Evolutionary conservation across 2,329 filamentous ascomycete genomes (phyloP).

Genomic region (Alternaria postmessia): DNA sequence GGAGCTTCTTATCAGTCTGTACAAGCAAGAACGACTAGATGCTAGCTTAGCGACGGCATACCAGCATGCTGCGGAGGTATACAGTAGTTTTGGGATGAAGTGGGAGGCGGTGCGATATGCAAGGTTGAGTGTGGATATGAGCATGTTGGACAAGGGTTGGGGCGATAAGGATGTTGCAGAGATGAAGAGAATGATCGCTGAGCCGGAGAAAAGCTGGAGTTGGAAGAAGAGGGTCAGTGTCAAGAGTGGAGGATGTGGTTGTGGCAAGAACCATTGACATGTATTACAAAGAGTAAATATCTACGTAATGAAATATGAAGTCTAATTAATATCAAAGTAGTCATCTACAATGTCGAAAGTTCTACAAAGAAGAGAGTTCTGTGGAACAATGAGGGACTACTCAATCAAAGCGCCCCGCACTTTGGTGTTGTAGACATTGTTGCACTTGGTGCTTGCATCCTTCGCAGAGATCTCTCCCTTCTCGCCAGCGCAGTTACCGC

Average conservation of each 20-base stretch:
- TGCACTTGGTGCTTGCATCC: constrained; percentile 32
- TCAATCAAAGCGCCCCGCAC: constrained; percentile 1
- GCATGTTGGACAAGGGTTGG: constrained; percentile 44
- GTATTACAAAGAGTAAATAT: not conserved
- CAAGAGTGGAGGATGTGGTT: constrained; percentile 28
- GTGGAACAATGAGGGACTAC: not conserved
- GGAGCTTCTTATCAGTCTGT: constrained; percentile 47
- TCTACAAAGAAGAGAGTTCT: not conserved
- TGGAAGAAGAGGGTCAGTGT: constrained; percentile 44
- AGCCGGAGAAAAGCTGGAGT: constrained; percentile 43
- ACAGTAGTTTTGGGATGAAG: constrained; percentile 46
- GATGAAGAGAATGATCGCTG: constrained; percentile 39
- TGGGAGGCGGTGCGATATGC: constrained; percentile 45
- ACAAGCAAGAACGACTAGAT: constrained; percentile 49
- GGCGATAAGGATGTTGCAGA: constrained; percentile 34
- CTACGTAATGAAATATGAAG: not conserved
- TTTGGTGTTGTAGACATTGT: constrained; percentile 38
- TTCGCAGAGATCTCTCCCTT: constrained; percentile 22
- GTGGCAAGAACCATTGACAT: constrained; percentile 15
- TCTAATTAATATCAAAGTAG: not conserved
- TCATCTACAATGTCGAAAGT: not conserved
- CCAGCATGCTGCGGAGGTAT: constrained; percentile 51
- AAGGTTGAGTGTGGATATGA: constrained; percentile 34
- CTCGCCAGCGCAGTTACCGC: constrained; percentile 35
- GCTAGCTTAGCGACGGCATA: constrained; percentile 50